phyloP scores from a whole-genome alignment of 2,329 filamentous ascomycete genomes.

The Myriosclerotinia scirpicola region DNA sequence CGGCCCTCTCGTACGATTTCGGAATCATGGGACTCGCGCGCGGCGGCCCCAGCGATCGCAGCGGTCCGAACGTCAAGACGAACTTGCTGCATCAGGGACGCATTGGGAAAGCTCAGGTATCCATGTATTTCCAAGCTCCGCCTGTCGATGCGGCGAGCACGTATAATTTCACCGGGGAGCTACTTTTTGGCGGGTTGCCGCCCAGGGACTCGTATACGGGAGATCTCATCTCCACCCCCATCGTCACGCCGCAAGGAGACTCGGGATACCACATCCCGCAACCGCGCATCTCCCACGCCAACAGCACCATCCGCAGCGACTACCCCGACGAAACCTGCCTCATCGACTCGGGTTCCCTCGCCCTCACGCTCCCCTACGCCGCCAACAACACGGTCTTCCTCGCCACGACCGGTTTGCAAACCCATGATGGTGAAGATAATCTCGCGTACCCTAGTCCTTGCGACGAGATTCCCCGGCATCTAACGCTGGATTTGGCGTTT shows the following conservation, averaged over 20 bases:
- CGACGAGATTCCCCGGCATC: neutral
- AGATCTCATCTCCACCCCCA: neutral
- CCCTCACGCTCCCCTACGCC: neutral
- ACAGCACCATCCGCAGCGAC: neutral
- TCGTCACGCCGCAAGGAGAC: neutral
- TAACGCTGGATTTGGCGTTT: constrained; percentile 8
- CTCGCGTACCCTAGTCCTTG: constrained; percentile 2
- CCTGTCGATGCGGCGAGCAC: neutral
- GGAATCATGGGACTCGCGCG: neutral
- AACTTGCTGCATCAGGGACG: neutral
- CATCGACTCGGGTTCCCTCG: neutral
- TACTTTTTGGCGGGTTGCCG: neutral
- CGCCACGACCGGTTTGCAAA: neutral
- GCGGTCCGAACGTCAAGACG: constrained; percentile 3
- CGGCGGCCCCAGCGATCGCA: too few relatives aligned
- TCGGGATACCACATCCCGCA: constrained; percentile 3
- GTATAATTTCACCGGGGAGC: neutral
- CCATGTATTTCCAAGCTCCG: constrained; percentile 1
- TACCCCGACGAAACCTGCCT: neutral
- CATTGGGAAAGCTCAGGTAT: neutral
- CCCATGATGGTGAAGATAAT: accelerated
- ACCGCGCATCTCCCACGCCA: neutral
- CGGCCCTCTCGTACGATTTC: neutral
- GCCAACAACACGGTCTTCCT: neutral
- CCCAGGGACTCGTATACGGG: neutral